A percentile compares a stretch with the other conserved stretches of the same genome.
These are phyloP conservation scores for Phytophthora pistaciae DNA, from an alignment of 352 stramenopile species.

Conservation along the genomic window DNA sequence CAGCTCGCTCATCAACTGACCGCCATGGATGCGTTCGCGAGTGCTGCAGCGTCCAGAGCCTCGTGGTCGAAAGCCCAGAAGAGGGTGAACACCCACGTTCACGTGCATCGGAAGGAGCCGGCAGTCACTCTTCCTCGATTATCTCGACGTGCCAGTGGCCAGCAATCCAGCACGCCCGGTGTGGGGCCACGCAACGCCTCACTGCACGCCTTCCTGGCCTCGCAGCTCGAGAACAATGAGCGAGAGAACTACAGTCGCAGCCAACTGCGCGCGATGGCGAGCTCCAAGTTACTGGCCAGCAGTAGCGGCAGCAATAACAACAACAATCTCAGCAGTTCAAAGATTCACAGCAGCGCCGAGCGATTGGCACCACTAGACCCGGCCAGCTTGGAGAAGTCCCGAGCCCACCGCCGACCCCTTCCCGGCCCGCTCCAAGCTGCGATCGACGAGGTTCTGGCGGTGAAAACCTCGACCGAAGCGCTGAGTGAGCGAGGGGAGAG, in stretches of 20 bases:
- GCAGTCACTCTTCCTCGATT: conserved; percentile 25
- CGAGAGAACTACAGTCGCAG: conserved; percentile 32
- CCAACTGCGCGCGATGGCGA: conserved; percentile 33
- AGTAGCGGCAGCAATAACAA: conserved; percentile 16
- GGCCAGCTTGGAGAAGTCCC: conserved; percentile 19
- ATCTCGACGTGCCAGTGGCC: conserved; percentile 12
- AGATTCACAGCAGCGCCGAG: conserved; percentile 9
- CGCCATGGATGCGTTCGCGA: conserved; percentile 22
- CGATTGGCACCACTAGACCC: conserved; percentile 20
- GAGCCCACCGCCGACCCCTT: conserved; percentile 12
- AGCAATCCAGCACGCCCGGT: not conserved
- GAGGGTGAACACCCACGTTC: conserved; percentile 1
- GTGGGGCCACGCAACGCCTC: conserved; percentile 9
- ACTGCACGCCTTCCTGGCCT: conserved; percentile 20
- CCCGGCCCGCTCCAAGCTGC: conserved; percentile 24
- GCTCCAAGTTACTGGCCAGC: conserved; percentile 13
- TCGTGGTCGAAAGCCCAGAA: conserved; percentile 29
- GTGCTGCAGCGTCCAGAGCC: not conserved
- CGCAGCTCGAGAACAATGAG: conserved; percentile 22
- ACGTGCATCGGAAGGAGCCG: conserved; percentile 8
- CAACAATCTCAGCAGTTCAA: conserved; percentile 4
- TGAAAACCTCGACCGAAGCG: not conserved
- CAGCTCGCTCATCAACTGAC: not conserved
- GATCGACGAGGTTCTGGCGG: conserved; percentile 28
- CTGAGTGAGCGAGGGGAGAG: conserved; percentile 15